Percentiles rank a stretch among this genome's conserved stretches.
Conservation (phyloP, 345 rosid genomes). For the Raphanus raphanistrum region DNA sequence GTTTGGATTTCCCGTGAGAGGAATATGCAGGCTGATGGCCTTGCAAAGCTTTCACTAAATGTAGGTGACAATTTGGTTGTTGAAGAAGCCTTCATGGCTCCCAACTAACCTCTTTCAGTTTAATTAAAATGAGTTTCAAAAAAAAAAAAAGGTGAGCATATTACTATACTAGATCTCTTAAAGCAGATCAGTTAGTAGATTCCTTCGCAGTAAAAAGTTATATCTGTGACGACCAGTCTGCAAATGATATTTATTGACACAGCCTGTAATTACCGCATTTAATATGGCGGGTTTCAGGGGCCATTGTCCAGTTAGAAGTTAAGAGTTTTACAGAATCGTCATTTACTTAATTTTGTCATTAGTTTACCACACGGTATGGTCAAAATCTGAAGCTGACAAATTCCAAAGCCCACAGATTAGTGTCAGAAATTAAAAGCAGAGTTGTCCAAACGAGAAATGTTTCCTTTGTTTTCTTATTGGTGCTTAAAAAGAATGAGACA, state of each 20-base stretch:
- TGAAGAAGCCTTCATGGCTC: too few species aligned
- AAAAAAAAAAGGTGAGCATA: too few species aligned
- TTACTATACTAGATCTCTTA: neutral
- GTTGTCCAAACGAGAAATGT: slow-evolving; percentile 29
- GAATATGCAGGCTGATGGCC: too few species aligned
- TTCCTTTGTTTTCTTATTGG: neutral
- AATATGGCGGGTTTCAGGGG: slow-evolving; percentile 1
- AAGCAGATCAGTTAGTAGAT: neutral
- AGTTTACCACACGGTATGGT: neutral
- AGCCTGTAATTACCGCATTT: neutral
- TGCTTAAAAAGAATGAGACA: slow-evolving; percentile 3
- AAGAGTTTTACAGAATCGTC: neutral
- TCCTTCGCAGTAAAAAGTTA: slow-evolving; percentile 6
- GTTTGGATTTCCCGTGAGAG: too few species aligned
- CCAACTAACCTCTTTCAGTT: too few species aligned
- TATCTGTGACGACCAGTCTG: neutral
- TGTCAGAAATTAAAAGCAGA: slow-evolving; percentile 35
- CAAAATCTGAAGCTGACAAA: slow-evolving; percentile 37
- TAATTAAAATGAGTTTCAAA: too few species aligned
- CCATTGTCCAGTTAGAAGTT: slow-evolving; percentile 8
- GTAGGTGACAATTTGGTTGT: too few species aligned
- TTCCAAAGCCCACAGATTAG: slow-evolving; percentile 30
- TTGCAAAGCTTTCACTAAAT: too few species aligned
- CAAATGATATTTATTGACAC: neutral
- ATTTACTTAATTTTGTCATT: slow-evolving; percentile 2